These are phyloP conservation scores for Diaporthe batatas DNA, from an alignment of 2,329 filamentous ascomycete species.

Conservation along the genomic window DNA sequence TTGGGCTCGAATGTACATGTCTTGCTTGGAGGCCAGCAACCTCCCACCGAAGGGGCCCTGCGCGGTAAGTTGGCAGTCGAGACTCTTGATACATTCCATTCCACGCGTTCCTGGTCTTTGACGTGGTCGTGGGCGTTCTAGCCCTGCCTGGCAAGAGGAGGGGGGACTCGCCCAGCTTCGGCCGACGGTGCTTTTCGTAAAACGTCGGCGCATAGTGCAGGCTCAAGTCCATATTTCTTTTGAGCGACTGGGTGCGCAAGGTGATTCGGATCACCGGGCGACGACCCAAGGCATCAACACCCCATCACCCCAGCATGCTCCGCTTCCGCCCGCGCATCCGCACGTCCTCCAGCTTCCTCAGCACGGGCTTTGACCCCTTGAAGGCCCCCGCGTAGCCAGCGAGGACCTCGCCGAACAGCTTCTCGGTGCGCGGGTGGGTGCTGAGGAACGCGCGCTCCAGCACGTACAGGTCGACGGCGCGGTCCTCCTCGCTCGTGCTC, in stretches of 20 bases:
- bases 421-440: constrained; percentile 89
- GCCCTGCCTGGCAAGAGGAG: no score
- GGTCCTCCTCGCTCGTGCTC: constrained; percentile 87
- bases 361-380: constrained; percentile 79
- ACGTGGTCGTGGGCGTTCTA: not conserved
- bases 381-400: constrained; percentile 80
- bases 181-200: not conserved
- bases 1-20: constrained; percentile 3
- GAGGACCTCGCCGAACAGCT: constrained; percentile 80
- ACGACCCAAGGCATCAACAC: not conserved
- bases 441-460: constrained; percentile 94
- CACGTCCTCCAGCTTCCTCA: constrained; percentile 91
- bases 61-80: not conserved
- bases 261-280: not conserved
- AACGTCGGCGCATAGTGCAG: not conserved
- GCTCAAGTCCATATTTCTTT: not conserved
- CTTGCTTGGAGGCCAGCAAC: not conserved
- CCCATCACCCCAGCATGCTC: constrained; percentile 89
- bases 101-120: not conserved
- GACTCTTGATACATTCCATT: no score
- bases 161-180: not conserved
- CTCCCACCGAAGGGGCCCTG: not conserved
- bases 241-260: not conserved
- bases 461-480: constrained; percentile 96
- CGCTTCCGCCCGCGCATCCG: constrained; percentile 94